Conservation (phyloP, 2,329 filamentous ascomycete genomes). For the Endocalyx cinctus region DNA sequence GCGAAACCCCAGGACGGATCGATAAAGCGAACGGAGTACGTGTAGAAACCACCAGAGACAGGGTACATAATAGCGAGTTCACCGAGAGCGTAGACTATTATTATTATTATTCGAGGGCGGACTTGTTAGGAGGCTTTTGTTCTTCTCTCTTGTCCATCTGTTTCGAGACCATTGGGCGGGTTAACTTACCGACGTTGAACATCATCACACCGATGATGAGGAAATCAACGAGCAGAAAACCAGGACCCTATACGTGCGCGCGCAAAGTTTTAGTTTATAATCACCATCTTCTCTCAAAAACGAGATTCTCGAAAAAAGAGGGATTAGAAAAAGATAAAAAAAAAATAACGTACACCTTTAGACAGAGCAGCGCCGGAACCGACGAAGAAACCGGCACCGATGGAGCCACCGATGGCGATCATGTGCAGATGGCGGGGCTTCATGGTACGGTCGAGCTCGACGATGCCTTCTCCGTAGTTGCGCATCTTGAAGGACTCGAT, state of each 20-base stretch:
- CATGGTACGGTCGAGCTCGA: constrained; percentile 37
- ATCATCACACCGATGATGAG: constrained; percentile 56
- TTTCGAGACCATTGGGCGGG: no score
- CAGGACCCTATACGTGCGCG: constrained; percentile 35
- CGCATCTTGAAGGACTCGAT: constrained; percentile 38
- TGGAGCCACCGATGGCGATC: constrained; percentile 52
- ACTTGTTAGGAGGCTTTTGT: no score
- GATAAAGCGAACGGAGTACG: constrained; percentile 45
- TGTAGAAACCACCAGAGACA: constrained; percentile 47
- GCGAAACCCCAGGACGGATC: constrained; percentile 44
- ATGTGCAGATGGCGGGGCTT: constrained; percentile 48
- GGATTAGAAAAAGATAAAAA: not conserved
- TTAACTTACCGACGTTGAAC: constrained; percentile 48
- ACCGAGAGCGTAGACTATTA: constrained; percentile 50
- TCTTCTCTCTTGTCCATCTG: no score
- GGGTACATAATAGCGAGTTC: constrained; percentile 48
- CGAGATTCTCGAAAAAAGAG: not conserved
- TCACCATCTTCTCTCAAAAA: no score
- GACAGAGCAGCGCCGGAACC: constrained; percentile 48
- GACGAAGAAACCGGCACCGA: constrained; percentile 60
- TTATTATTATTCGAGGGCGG: no score
- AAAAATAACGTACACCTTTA: constrained; percentile 36
- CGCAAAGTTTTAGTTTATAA: no score
- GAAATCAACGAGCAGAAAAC: constrained; percentile 43
- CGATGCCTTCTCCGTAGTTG: constrained; percentile 28